Base-by-base conservation (phyloP, 768 basidiomycete genomes). In the Calocera viscosa region DNA sequence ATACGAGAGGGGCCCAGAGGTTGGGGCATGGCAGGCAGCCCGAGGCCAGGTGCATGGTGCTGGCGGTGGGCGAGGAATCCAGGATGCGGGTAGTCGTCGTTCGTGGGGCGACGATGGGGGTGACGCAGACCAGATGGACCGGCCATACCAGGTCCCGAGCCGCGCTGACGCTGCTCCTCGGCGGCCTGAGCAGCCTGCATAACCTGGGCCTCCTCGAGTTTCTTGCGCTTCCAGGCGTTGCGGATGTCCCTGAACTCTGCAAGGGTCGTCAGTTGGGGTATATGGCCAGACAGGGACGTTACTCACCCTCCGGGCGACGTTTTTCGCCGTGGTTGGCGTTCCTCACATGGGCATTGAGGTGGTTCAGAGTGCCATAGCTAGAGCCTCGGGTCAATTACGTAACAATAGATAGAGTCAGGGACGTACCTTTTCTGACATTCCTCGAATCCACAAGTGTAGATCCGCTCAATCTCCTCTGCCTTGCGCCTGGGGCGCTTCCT, bases 191-290 rank as follows among this genome's bases (percentile, higher is more conserved):
- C 65, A 1, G 39, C 49, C n/a, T 70, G 68, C 0, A 70, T 70
- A 0, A 70, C 72, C 19, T 72, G 72, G 1, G 73, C 72, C 40
- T 64, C 67, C 2, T 77, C 76, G 73, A 92, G 91, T 76, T 94
- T 93, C 80, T 94, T 96, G 71, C 86, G 83, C 79, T 91, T 91
- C 94, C 95, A 96, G 72, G 89, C 88, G 76, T 94, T 97, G 67
- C 95, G 87, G 72, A 97, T 85, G 74, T 98, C 95, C 74, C 95
- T 97, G 82, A 98, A 99, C 80, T 98, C 95, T 97, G 78, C 53
- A 70, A 67, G 60, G 67, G 69, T 67, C 40, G 66, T 67, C 35
- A 68, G 35, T 53, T 28, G 39, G 28, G 47, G 30, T 1, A 47
- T 28, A 12, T 12, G 32, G 33, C 2, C 30, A 32, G 35, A 33